These are phyloP conservation scores for Bidens hawaiensis DNA, from an alignment of 140 eudicot genomes.

Conservation along the genomic window DNA sequence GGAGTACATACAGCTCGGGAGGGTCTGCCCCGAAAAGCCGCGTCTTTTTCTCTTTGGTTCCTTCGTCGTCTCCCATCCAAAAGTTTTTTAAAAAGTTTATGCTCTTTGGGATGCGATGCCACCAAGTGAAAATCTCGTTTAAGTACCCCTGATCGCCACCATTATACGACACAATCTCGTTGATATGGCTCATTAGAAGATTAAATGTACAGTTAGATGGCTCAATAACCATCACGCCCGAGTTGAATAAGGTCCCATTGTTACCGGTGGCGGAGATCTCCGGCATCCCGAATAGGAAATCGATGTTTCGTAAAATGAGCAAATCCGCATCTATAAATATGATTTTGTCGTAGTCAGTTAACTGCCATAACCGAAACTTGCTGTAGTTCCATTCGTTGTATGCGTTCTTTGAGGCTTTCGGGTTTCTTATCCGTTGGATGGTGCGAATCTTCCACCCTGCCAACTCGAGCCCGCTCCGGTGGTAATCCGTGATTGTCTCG, in stretches of 20 bases:
- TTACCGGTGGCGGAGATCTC: constrained; percentile 94
- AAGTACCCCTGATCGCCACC: constrained; percentile 98
- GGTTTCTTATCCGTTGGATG: constrained; percentile 78
- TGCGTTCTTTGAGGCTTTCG: constrained; percentile 88
- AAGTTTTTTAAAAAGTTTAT: constrained; percentile 80
- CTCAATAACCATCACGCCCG: constrained; percentile 96
- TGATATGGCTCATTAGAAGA: constrained; percentile 73
- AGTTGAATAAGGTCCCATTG: constrained; percentile 81
- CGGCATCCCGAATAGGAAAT: constrained; percentile 77
- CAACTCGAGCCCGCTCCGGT: constrained; percentile 70
- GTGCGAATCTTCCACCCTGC: constrained; percentile 94
- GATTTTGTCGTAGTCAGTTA: constrained; percentile 85
- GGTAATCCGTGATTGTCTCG: constrained; percentile 66
- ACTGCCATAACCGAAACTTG: constrained; percentile 97
- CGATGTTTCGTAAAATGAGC: constrained; percentile 78
- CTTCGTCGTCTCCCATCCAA: constrained; percentile 81
- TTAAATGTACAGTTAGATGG: constrained; percentile 89
- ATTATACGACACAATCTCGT: constrained; percentile 82
- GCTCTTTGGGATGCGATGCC: constrained; percentile 86
- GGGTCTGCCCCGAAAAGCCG: constrained; percentile 84
- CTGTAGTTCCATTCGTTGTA: constrained; percentile 98
- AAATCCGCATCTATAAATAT: constrained; percentile 91
- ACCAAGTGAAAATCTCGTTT: constrained; percentile 91
- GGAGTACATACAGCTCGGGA: constrained; percentile 73
- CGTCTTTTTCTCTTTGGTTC: constrained; percentile 54